Evolutionary conservation across 1,284 basidiomycete species (phyloP), one percentile per base, ranked within the genome.

Genomic region (Polyporus tsugae): DNA sequence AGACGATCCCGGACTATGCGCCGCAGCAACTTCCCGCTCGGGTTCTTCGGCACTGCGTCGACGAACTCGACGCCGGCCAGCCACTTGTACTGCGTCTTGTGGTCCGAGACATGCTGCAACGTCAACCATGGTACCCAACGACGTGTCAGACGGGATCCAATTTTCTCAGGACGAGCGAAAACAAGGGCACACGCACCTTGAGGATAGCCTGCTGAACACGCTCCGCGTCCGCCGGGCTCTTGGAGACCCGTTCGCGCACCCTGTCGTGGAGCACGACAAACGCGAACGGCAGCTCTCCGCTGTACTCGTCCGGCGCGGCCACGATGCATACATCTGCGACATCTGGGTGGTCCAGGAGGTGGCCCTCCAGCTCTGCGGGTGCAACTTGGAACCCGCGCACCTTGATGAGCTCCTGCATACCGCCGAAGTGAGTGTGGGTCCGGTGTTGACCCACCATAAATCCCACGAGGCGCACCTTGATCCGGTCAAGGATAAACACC

Each of bases 251-350:
- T 61, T 79, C 75, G 19, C 78, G 78, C 0, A 87, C 85, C 5
- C 81, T 77, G 4, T 83, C 77, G 65, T 82, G 83, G 10, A 89
- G 83, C 3, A 90, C 88, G 25, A 95, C 82, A 75, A 88, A 95
- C 0, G 92, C 92, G 62, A 92, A 78, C 0, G 95, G 94, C 4
- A 93, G 75, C 77, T 96, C 95, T 46, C 94, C 95, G 60, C 86
- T 90, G 73, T 88, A 91, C 36, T 94, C 92, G 75, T 95, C 91
- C 0, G 85, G 85, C 3, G 94, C 79, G 1, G 91, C 87, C n/a
- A 95, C 89, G 11, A 95, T 91, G 72, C 91, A 92, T 9, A 76
- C 75, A 68, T 76, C 75, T 70, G 91, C 92, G 53, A 76, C 61
- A 62, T 76, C 75, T 9, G 83, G 82, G 71, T 93, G 91, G 78